Percentiles rank a stretch among this genome's conserved stretches.
phyloP scores from a whole-genome alignment of 768 basidiomycete species.

The Mycena maculata region DNA sequence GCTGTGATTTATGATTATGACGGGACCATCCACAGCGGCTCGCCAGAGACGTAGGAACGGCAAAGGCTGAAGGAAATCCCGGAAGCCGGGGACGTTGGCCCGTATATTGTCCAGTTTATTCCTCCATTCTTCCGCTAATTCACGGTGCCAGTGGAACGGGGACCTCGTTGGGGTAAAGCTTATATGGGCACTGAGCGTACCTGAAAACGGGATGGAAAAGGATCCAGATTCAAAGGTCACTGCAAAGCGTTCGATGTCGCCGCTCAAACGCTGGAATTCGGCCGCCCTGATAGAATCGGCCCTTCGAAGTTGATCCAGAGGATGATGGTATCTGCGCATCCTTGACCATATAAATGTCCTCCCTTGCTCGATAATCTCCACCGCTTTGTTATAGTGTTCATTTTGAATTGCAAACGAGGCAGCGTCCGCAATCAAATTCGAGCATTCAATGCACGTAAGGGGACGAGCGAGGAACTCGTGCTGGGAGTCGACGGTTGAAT shows the following conservation, averaged over 20 bases:
- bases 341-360: neutral
- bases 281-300: neutral
- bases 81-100: neutral
- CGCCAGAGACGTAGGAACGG: neutral
- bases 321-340: neutral
- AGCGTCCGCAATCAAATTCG: neutral
- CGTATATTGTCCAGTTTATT: neutral
- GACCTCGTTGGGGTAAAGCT: too few species aligned
- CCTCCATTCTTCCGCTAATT: neutral
- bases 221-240: neutral
- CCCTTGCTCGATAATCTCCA: neutral
- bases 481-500: neutral
- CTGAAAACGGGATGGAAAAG: neutral
- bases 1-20: neutral
- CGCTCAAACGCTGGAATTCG: neutral
- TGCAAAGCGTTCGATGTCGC: neutral
- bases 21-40: neutral
- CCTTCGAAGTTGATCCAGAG: neutral
- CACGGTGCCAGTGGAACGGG: too few species aligned
- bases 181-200: neutral
- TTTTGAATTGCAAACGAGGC: neutral
- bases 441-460: neutral
- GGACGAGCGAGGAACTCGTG: neutral
- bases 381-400: neutral
- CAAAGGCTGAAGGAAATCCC: neutral